A percentile compares a stretch with the other conserved stretches of the same genome.
Evolutionary conservation across 108 stramenopile genomes (phyloP).

Genomic region (Cyclotella baltica): DNA sequence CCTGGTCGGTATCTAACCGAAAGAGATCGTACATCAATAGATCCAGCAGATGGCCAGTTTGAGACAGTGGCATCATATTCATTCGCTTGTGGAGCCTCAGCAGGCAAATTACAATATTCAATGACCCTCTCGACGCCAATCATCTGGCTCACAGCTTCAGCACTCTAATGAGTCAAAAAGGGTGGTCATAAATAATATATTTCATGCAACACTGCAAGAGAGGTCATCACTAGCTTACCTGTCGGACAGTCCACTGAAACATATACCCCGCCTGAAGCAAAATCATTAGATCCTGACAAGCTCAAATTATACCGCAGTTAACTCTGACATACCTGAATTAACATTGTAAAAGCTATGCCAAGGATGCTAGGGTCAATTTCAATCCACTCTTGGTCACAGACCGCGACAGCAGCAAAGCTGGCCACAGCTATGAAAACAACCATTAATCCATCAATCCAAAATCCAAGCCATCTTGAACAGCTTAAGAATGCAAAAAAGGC

Average conservation of each 20-base stretch:
- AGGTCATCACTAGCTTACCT: too few species aligned
- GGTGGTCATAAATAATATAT: not conserved
- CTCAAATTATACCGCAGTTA: too few species aligned
- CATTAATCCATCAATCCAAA: constrained; percentile 85
- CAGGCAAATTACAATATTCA: constrained; percentile 65
- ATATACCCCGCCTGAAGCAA: constrained; percentile 67
- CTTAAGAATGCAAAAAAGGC: constrained; percentile 88
- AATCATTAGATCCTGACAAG: too few species aligned
- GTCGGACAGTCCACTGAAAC: constrained; percentile 82
- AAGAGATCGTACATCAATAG: constrained; percentile 66
- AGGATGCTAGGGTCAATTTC: constrained; percentile 76
- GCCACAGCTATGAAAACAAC: constrained; percentile 70
- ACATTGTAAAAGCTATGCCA: constrained; percentile 73
- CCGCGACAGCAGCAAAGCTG: constrained; percentile 79
- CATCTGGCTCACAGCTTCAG: constrained; percentile 94
- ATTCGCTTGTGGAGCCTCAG: constrained; percentile 71
- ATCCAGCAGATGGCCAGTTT: constrained; percentile 77
- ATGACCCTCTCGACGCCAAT: constrained; percentile 86
- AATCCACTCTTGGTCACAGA: constrained; percentile 65
- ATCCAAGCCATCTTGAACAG: constrained; percentile 89
- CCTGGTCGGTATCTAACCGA: constrained; percentile 73
- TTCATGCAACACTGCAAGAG: too few species aligned
- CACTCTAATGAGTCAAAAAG: constrained; percentile 24
- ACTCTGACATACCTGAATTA: too few species aligned
- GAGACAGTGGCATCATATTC: constrained; percentile 55